Conservation (phyloP, 306 rosid species). For the Datisca glomerata region DNA sequence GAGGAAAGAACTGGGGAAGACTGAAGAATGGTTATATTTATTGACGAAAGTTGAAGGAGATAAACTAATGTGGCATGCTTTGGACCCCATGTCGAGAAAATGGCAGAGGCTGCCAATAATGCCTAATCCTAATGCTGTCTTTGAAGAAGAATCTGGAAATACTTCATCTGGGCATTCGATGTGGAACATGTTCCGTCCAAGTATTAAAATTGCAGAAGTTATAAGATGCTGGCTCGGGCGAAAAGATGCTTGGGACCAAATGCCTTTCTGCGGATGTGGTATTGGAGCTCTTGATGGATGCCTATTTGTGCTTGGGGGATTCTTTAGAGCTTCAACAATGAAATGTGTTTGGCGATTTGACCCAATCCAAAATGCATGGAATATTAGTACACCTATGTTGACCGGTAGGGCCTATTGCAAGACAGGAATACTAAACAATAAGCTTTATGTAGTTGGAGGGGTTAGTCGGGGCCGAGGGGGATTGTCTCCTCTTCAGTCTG, state of each 20-base stretch:
- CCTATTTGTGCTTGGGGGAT: conserved; percentile 80
- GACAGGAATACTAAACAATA: conserved; percentile 62
- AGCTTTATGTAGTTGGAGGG: conserved; percentile 91
- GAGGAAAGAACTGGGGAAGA: conserved; percentile 60
- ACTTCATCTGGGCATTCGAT: conserved; percentile 44
- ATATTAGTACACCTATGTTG: conserved; percentile 51
- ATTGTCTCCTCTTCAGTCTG: conserved; percentile 75
- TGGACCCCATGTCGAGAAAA: conserved; percentile 53
- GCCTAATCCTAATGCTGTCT: conserved; percentile 48
- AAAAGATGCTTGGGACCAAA: conserved; percentile 49
- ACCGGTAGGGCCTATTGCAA: conserved; percentile 71
- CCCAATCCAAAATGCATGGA: conserved; percentile 53
- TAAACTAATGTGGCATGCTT: conserved; percentile 54
- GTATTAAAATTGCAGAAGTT: conserved; percentile 50
- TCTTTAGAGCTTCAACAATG: conserved; percentile 58
- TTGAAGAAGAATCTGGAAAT: conserved; percentile 37
- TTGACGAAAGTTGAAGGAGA: conserved; percentile 55
- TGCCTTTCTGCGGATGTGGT: conserved; percentile 80
- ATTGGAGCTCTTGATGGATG: conserved; percentile 66
- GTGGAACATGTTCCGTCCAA: conserved; percentile 64
- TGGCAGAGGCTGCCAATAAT: conserved; percentile 79
- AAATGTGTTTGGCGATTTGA: conserved; percentile 67
- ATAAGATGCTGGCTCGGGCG: conserved; percentile 67
- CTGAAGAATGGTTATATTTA: conserved; percentile 82
- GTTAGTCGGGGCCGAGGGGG: conserved; percentile 74